Evolutionary conservation across 1,284 basidiomycete species (phyloP).

Genomic region (Ganoderma boninense): DNA sequence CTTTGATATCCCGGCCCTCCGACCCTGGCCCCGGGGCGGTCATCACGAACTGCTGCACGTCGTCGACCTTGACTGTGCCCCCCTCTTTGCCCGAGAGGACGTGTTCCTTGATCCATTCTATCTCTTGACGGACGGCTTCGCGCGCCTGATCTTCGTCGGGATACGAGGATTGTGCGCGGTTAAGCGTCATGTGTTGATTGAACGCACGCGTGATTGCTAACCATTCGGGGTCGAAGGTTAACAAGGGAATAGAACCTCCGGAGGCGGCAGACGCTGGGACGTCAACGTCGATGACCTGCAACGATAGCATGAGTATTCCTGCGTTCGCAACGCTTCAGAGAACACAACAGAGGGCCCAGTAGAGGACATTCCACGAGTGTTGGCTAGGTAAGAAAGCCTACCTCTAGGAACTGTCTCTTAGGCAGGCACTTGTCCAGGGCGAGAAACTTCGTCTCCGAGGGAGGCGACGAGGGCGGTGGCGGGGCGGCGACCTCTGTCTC

Average conservation of each 20-base stretch:
- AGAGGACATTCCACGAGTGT: background rate
- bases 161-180: constrained; percentile 58
- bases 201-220: constrained; percentile 92
- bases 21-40: constrained; percentile 75
- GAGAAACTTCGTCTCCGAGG: constrained; percentile 78
- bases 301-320: background rate
- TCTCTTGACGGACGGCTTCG: constrained; percentile 66
- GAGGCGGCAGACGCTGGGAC: constrained; percentile 32
- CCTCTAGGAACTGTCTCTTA: constrained; percentile 86
- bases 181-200: constrained; percentile 77
- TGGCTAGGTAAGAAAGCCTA: constrained; percentile 42
- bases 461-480: constrained; percentile 43
- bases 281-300: constrained; percentile 77
- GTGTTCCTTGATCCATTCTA: constrained; percentile 73
- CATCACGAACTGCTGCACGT: constrained; percentile 76
- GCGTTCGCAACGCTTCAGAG: background rate
- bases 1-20: constrained; percentile 46
- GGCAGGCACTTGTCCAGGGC: constrained; percentile 95
- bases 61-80: constrained; percentile 51
- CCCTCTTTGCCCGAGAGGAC: constrained; percentile 45
- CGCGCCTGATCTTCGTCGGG: constrained; percentile 67
- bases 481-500: constrained; percentile 54
- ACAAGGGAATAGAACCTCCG: constrained; percentile 21
- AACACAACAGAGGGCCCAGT: background rate
- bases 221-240: constrained; percentile 90